phyloP scores from a whole-genome alignment of 2,329 filamentous ascomycete genomes.

The Penicillium griseofulvum region DNA sequence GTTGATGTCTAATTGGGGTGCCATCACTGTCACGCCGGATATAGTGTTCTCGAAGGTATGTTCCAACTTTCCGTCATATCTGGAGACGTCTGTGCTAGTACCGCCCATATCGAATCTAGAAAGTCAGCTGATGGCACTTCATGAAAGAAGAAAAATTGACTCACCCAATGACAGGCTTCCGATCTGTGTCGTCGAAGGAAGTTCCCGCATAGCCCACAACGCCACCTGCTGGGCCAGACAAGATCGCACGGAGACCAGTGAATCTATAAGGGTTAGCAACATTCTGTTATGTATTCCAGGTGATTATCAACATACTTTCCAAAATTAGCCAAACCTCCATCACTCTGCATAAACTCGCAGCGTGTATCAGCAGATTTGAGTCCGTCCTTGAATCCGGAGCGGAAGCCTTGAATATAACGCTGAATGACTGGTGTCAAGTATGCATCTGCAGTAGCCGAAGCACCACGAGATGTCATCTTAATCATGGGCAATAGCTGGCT shows the following conservation, averaged over 20 bases:
- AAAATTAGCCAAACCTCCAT: background rate
- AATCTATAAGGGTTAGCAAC: background rate
- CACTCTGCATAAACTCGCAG: background rate
- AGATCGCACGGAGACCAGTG: conserved; percentile 64
- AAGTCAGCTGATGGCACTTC: background rate
- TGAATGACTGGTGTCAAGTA: conserved; percentile 71
- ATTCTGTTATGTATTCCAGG: background rate
- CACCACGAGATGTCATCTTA: conserved; percentile 69
- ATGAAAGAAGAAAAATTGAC: background rate
- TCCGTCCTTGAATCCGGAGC: conserved; percentile 73
- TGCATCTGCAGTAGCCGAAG: conserved; percentile 70
- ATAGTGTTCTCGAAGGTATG: conserved; percentile 94
- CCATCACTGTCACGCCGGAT: conserved; percentile 89
- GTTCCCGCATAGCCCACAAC: conserved; percentile 88
- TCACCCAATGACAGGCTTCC: conserved; percentile 66
- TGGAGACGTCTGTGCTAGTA: conserved; percentile 82
- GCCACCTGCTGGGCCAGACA: conserved; percentile 87
- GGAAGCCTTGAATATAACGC: conserved; percentile 75
- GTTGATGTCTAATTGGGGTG: conserved; percentile 89
- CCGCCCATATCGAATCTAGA: conserved; percentile 82
- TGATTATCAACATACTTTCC: background rate
- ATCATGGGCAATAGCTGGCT: conserved; percentile 67
- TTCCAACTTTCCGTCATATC: conserved; percentile 84
- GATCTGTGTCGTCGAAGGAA: conserved; percentile 75
- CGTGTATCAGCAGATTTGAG: background rate